Base-by-base conservation (phyloP, 108 stramenopile genomes). In the Nitzschia sp. region DNA sequence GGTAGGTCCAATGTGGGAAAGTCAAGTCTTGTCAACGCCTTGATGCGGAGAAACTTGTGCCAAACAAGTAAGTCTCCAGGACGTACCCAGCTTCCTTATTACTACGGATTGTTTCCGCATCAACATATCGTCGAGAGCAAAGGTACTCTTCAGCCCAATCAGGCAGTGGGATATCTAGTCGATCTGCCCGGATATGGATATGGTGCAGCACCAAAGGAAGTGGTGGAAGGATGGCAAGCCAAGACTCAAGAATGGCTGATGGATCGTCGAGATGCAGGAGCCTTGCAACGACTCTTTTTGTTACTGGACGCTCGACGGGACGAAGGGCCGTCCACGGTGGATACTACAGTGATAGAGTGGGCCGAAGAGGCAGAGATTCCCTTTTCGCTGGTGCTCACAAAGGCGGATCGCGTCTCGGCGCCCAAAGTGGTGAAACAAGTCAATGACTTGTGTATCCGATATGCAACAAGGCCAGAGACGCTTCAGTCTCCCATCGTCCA, bases 1-100 rank as follows among this genome's bases (percentile, higher is more conserved):
- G 98, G 98, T n/a, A 69, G 96, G 45, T 89, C 87, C 64, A 98
- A 98, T 68, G 95, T 96, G 21, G 98, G 98, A 13, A 98, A 97
- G 78, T 91, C 89, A 9, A 87, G 85, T 27, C 66, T 98, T 13
- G 78, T 98, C 59, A 97, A 96, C 73, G 85, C 89, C 45, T 38
- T 96, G 17, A 80, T 80, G 64, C 82, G 86, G 3, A 67, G 67
- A 64, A 70, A 83, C 54, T 71, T 97, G 67, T 95, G 93, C n/a
- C 54, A 77, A 2, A 84, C 88, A 9, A 83, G 82, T 21, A 97
- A 97, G 76, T 54, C 64, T 8, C 94, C 98, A 28, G 98, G 98
- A 18, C 72, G 95, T 70, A 98, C 98, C n/a, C 94, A 94, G 64
- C 84, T 83, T 3, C 82, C 95, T 26, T 91, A 97, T 74, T 96